Percentiles rank a stretch among this genome's conserved stretches.
phyloP scores from a whole-genome alignment of 176 grass and related monocot species.

The sorghum (Sorghum bicolor) region Sorghum_bicolor_NCBIv3 NC_012873.2:4998501-4999000 shows the following conservation, averaged over 20 bases:
- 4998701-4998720: neutral
- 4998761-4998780: neutral
- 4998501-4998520: conserved; percentile 5
- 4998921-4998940: neutral
- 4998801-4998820: neutral
- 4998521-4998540: neutral
- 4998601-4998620: neutral
- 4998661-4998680: neutral
- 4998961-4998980: neutral
- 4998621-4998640: neutral
- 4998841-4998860: no score
- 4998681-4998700: neutral
- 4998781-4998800: neutral
- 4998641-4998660: neutral
- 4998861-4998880: neutral
- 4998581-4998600: neutral
- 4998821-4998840: no score
- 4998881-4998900: neutral
- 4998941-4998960: no score
- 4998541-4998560: neutral
- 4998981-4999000: neutral
- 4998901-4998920: neutral
- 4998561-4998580: neutral
- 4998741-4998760: neutral
- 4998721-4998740: neutral